Evolutionary conservation across 1,284 basidiomycete species (phyloP).

Genomic region (Tylopilus orsonianus): DNA sequence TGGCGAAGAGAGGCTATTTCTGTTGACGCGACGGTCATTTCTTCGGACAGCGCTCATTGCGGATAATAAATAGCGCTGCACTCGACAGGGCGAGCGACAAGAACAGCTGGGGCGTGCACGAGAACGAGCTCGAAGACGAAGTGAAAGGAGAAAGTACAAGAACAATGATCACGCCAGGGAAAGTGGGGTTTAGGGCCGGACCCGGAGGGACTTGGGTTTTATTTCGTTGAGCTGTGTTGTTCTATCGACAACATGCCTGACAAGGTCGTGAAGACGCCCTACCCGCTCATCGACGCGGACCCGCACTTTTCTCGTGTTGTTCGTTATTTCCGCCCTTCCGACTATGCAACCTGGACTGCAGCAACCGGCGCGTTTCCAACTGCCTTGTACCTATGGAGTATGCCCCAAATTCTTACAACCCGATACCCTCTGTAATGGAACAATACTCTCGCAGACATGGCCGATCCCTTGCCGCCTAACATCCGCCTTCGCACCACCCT

Average conservation of each 20-base stretch:
- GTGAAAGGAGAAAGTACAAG: conserved; percentile 19
- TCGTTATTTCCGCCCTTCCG: conserved; percentile 84
- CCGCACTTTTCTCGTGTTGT: conserved; percentile 90
- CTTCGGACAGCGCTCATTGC: conserved; percentile 54
- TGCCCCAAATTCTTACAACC: conserved; percentile 20
- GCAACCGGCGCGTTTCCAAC: conserved; percentile 79
- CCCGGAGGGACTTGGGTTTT: conserved; percentile 13
- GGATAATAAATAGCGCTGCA: conserved; percentile 7
- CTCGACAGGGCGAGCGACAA: conserved; percentile 11
- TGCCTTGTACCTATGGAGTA: conserved; percentile 76
- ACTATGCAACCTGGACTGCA: conserved; percentile 85
- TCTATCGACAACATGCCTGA: conserved; percentile 42
- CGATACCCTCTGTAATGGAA: conserved; percentile 11
- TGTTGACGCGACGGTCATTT: conserved; percentile 40
- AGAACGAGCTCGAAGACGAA: conserved; percentile 10
- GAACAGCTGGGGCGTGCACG: conserved; percentile 3
- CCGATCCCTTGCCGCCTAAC: conserved; percentile 39
- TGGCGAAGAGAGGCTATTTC: conserved; percentile 36
- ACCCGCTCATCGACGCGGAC: conserved; percentile 89
- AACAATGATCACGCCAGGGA: conserved; percentile 18
- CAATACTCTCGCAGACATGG: conserved; percentile 41
- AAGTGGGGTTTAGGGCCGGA: conserved; percentile 33
- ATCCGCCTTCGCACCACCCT: conserved; percentile 34
- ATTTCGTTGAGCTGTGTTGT: conserved; percentile 5
- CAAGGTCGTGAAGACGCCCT: conserved; percentile 70